Evolutionary conservation across 2,329 filamentous ascomycete genomes (phyloP).

Genomic region (Alternaria novae-zelandiae): DNA sequence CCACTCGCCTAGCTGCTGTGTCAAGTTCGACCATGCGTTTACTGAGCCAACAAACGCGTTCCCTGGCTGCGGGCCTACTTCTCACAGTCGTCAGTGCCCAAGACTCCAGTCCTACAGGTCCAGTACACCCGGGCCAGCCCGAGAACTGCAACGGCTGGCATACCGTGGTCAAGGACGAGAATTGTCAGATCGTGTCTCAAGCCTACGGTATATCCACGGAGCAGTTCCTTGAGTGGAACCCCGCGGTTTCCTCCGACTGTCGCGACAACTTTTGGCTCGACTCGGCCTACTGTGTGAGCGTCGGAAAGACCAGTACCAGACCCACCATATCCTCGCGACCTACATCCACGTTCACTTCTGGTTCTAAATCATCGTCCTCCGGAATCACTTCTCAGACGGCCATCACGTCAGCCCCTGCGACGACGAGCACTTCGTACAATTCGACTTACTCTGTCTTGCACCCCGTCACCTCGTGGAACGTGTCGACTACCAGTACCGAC

Average conservation of each 20-base stretch:
- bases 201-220: neutral
- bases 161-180: neutral
- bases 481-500: neutral
- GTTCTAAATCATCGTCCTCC: neutral
- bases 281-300: neutral
- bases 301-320: neutral
- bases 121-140: neutral
- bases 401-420: neutral
- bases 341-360: neutral
- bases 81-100: neutral
- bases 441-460: neutral
- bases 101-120: neutral
- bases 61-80: neutral
- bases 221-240: neutral
- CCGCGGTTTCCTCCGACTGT: neutral
- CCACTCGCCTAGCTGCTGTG: neutral
- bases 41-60: neutral
- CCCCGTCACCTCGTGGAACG: neutral
- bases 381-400: neutral
- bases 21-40: neutral
- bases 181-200: neutral
- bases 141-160: conserved; percentile 1
- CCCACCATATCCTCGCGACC: neutral
- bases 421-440: neutral
- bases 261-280: neutral